Percentiles rank a stretch among this genome's conserved stretches.
Evolutionary conservation across 2,329 filamentous ascomycete species (phyloP).

Genomic region (Neurospora crassa): DNA sequence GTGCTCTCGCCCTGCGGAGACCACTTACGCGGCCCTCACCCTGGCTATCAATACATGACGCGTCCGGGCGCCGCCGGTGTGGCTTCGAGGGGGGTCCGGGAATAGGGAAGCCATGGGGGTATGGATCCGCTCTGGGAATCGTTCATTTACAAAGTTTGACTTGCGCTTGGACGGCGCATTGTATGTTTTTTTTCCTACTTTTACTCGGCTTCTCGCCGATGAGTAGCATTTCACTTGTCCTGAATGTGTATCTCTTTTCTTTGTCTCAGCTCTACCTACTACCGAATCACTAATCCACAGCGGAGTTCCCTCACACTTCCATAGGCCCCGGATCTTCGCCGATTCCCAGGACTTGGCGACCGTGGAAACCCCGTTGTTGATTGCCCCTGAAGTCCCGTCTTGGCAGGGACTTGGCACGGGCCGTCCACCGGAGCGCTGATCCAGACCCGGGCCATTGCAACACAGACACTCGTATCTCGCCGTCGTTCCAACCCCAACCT

Average conservation of each 20-base stretch:
- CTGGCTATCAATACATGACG: neutral
- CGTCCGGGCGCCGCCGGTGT: neutral
- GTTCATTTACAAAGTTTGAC: neutral
- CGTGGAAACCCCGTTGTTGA: neutral
- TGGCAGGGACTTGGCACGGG: neutral
- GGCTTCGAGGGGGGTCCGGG: neutral
- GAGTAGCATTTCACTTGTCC: neutral
- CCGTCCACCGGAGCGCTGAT: neutral
- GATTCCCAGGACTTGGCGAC: neutral
- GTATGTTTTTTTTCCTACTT: neutral
- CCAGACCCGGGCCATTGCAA: neutral
- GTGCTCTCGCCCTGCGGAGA: neutral
- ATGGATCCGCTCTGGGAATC: neutral
- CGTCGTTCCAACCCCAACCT: neutral
- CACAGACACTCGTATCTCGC: neutral
- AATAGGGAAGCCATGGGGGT: neutral
- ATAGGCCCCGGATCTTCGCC: neutral
- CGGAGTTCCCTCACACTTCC: neutral
- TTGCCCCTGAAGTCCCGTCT: neutral
- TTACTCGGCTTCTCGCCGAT: neutral
- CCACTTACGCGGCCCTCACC: neutral
- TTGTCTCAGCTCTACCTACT: neutral
- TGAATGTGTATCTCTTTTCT: neutral
- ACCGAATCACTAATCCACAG: neutral
- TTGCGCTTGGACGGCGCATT: neutral